Evolutionary conservation across 2,329 filamentous ascomycete species (phyloP).

Genomic region (Cytospora mali): DNA sequence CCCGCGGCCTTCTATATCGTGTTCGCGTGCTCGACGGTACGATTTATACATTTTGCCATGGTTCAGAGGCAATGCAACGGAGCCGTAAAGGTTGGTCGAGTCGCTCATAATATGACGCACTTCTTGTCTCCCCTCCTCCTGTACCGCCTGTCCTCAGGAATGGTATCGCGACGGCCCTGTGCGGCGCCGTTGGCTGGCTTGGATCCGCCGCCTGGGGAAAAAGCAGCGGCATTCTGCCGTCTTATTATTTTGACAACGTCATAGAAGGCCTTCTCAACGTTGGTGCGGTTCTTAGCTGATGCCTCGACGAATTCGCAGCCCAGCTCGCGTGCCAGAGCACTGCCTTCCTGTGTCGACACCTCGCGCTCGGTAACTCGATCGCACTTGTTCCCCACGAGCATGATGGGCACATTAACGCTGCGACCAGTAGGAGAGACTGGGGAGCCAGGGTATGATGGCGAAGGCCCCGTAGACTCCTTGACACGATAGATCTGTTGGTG

Average conservation of each 20-base stretch:
- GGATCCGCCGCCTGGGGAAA: constrained; percentile 43
- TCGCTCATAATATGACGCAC: constrained; percentile 47
- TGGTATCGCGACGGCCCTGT: constrained; percentile 31
- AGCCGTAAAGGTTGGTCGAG: background rate
- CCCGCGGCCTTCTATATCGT: constrained; percentile 4
- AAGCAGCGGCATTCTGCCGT: constrained; percentile 69
- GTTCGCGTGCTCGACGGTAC: constrained; percentile 5
- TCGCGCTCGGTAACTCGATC: constrained; percentile 94
- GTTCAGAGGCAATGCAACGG: background rate
- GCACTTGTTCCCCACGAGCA: constrained; percentile 99
- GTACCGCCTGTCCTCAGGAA: constrained; percentile 34
- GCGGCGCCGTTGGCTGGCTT: constrained; percentile 36
- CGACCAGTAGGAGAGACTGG: constrained; percentile 63
- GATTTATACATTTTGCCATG: constrained; percentile 14
- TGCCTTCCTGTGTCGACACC: constrained; percentile 94
- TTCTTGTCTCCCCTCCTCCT: constrained; percentile 40
- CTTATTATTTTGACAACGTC: constrained; percentile 92
- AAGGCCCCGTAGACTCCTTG: constrained; percentile 83
- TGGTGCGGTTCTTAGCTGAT: constrained; percentile 96
- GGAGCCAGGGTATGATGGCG: constrained; percentile 76
- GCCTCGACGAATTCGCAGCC: constrained; percentile 97
- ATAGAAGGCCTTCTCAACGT: constrained; percentile 98
- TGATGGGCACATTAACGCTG: constrained; percentile 80
- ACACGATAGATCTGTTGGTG: constrained; percentile 97
- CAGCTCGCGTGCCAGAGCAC: constrained; percentile 85